phyloP scores from a whole-genome alignment of 352 stramenopile genomes.

The Globisporangium spiculum region DNA sequence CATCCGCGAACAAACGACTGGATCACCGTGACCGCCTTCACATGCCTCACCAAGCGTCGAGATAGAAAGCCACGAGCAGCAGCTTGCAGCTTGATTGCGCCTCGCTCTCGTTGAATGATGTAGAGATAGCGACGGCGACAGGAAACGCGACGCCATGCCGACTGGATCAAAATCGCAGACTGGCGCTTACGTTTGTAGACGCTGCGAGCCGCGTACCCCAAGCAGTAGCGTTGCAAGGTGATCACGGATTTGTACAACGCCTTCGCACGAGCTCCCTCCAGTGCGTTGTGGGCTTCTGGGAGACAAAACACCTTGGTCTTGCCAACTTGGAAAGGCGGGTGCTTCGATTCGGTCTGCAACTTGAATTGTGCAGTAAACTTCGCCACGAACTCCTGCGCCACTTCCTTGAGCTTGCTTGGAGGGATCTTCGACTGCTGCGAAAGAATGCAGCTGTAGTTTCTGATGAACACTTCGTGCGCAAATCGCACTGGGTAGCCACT shows the following conservation, averaged over 20 bases:
- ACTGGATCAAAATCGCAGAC: constrained; percentile 52
- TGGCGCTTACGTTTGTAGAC: constrained; percentile 49
- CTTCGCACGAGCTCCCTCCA: constrained; percentile 58
- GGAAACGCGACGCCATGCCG: constrained; percentile 43
- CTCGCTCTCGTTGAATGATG: constrained; percentile 34
- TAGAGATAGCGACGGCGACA: constrained; percentile 47
- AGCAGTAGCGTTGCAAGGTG: constrained; percentile 69
- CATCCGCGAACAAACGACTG: constrained; percentile 82
- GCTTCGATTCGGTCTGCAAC: constrained; percentile 36
- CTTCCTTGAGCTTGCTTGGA: constrained; percentile 42
- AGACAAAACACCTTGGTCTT: constrained; percentile 84
- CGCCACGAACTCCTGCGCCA: constrained; percentile 46
- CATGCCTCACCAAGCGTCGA: constrained; percentile 37
- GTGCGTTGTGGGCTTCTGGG: constrained; percentile 58
- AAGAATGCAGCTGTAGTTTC: constrained; percentile 75
- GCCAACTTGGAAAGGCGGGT: constrained; percentile 72
- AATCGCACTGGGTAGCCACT: constrained; percentile 94
- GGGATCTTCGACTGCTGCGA: constrained; percentile 37
- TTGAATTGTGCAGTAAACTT: constrained; percentile 36
- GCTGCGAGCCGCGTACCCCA: constrained; percentile 50
- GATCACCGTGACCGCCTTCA: constrained; percentile 53
- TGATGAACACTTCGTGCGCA: constrained; percentile 90
- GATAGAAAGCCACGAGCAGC: constrained; percentile 42
- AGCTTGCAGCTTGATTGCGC: constrained; percentile 53
- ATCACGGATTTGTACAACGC: constrained; percentile 73